Percentiles rank a stretch among this genome's conserved stretches.
Evolutionary conservation across 768 basidiomycete species (phyloP).

Genomic region (Aureoboletus auriporus): DNA sequence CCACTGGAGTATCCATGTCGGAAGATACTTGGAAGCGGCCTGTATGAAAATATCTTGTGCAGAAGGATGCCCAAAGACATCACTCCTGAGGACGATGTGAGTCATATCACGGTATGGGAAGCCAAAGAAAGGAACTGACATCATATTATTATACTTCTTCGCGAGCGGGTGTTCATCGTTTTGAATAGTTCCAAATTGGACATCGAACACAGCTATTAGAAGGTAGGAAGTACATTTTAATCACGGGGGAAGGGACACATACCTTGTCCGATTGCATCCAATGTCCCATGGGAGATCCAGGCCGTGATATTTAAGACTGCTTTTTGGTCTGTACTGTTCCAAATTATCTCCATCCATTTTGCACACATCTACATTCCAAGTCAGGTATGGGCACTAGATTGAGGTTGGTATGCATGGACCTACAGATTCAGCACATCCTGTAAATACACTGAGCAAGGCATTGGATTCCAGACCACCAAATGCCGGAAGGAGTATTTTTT

Average conservation of each 20-base stretch:
- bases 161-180: background rate
- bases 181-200: slow-evolving; percentile 30
- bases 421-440: slow-evolving; percentile 29
- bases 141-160: background rate
- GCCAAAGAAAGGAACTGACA: background rate
- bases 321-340: slow-evolving; percentile 3
- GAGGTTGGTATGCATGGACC: background rate
- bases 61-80: no score
- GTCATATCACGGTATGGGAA: no score
- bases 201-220: slow-evolving; percentile 44
- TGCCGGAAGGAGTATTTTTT: slow-evolving; percentile 52
- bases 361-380: slow-evolving; percentile 14
- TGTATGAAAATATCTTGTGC: no score
- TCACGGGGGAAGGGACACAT: no score
- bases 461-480: slow-evolving; percentile 51
- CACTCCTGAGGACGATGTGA: no score
- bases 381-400: background rate
- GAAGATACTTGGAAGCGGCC: no score
- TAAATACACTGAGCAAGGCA: slow-evolving; percentile 48
- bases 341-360: slow-evolving; percentile 21
- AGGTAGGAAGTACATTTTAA: background rate
- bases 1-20: no score
- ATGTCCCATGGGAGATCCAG: slow-evolving; percentile 39
- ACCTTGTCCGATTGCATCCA: slow-evolving; percentile 52
- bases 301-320: slow-evolving; percentile 20